Percentiles rank a stretch among this genome's conserved stretches.
phyloP scores from a whole-genome alignment of 2,329 filamentous ascomycete genomes.

The Trichoderma hamatum region DNA sequence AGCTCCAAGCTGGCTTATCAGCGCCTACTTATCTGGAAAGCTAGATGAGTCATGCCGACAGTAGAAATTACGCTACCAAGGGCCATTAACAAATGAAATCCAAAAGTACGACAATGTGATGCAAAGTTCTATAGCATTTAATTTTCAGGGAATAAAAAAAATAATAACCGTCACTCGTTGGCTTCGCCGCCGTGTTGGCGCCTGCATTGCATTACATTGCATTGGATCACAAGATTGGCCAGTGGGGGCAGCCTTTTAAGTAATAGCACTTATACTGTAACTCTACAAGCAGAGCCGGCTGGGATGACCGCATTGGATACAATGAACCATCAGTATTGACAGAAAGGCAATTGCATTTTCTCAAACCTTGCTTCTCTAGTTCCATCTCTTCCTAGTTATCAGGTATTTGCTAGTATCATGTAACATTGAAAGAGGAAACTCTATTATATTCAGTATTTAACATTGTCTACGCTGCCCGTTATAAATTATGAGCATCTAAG shows the following conservation, averaged over 20 bases:
- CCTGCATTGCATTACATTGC: background rate
- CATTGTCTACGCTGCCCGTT: conserved; percentile 6
- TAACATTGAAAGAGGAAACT: background rate
- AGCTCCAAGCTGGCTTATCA: conserved; percentile 1
- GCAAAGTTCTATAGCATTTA: background rate
- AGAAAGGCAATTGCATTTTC: background rate
- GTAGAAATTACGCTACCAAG: background rate
- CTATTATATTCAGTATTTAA: conserved; percentile 14
- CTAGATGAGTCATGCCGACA: conserved; percentile 27
- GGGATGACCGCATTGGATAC: no score
- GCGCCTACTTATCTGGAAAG: background rate
- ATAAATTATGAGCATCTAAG: conserved; percentile 4
- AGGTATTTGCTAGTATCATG: background rate
- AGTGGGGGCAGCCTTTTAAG: background rate
- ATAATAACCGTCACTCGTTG: background rate
- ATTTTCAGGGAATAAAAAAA: background rate
- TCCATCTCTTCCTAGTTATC: background rate
- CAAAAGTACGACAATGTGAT: background rate
- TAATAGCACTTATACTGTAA: background rate
- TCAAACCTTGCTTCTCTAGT: background rate
- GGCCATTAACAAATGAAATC: background rate
- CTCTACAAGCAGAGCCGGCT: no score
- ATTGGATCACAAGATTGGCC: background rate
- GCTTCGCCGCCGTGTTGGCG: no score
- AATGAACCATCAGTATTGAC: background rate